Percentiles rank a stretch among this genome's conserved stretches.
Evolutionary conservation across 768 basidiomycete species (phyloP).

Genomic region (Coprinopsis marcescibilis): DNA sequence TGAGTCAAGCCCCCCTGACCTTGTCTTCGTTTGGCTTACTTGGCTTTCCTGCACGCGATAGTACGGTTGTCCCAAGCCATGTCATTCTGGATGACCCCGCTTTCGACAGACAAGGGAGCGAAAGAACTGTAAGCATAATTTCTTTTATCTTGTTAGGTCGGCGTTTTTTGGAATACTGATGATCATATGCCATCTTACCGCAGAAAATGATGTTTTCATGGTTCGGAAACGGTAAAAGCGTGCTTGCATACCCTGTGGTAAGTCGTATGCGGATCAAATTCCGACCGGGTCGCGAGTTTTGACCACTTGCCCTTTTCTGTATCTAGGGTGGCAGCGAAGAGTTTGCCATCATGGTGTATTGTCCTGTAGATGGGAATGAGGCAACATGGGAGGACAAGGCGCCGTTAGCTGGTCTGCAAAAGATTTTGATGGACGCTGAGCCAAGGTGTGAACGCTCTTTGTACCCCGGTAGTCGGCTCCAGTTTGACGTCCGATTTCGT

Average conservation of each 20-base stretch:
- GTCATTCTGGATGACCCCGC: conserved; percentile 35
- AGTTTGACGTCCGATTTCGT: background rate
- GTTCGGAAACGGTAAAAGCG: conserved; percentile 28
- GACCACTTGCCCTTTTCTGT: conserved; percentile 1
- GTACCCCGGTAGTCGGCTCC: background rate
- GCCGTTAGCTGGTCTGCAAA: conserved; percentile 25
- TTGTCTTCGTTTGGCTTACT: background rate
- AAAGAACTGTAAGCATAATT: conserved; percentile 17
- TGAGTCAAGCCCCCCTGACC: conserved; percentile 20
- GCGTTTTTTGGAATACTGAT: background rate
- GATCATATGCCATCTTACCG: background rate
- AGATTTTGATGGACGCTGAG: conserved; percentile 26
- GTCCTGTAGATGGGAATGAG: conserved; percentile 23
- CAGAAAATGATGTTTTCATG: conserved; percentile 28
- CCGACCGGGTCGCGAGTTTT: conserved; percentile 2
- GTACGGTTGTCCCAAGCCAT: conserved; percentile 35
- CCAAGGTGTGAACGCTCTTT: conserved; percentile 26
- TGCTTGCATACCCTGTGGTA: conserved; percentile 28
- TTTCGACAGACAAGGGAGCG: conserved; percentile 27
- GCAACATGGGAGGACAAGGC: conserved; percentile 25
- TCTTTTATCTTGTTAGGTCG: background rate
- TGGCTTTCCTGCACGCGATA: conserved; percentile 12
- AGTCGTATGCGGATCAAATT: conserved; percentile 6
- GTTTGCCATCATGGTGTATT: conserved; percentile 26
- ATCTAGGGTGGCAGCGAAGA: conserved; percentile 32